Evolutionary conservation across 768 basidiomycete genomes (phyloP).

Genomic region (Terana coerulea): DNA sequence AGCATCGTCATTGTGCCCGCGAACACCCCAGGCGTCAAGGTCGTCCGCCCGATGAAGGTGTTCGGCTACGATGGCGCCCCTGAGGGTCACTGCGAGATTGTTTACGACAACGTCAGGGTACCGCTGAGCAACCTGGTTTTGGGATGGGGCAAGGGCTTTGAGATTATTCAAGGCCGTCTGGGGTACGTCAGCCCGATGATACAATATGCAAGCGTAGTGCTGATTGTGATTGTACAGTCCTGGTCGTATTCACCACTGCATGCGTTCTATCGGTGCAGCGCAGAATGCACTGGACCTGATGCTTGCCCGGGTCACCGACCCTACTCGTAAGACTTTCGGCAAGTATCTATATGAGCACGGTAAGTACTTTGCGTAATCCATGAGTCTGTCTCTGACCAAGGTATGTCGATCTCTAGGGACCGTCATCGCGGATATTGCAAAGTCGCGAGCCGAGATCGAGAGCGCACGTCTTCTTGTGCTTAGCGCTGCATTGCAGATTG

Average conservation of each 20-base stretch:
- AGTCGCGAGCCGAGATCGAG: constrained; percentile 92
- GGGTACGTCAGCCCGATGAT: constrained; percentile 55
- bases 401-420: constrained; percentile 48
- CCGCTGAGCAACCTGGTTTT: constrained; percentile 78
- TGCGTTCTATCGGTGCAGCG: constrained; percentile 93
- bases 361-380: constrained; percentile 26
- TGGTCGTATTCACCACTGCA: constrained; percentile 96
- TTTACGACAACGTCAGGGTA: constrained; percentile 92
- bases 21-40: constrained; percentile 78
- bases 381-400: neutral
- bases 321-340: constrained; percentile 88
- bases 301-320: constrained; percentile 91
- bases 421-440: constrained; percentile 86
- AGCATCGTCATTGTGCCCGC: constrained; percentile 95
- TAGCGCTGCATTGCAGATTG: constrained; percentile 91
- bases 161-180: constrained; percentile 95
- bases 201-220: neutral
- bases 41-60: constrained; percentile 91
- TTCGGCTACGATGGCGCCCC: constrained; percentile 95
- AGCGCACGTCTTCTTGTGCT: constrained; percentile 82
- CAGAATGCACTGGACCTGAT: constrained; percentile 81
- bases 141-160: constrained; percentile 95
- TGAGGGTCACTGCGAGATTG: constrained; percentile 94
- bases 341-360: constrained; percentile 91
- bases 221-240: constrained; percentile 45